Evolutionary conservation across 2,329 filamentous ascomycete genomes (phyloP).

Genomic region (Trichophyton simii): DNA sequence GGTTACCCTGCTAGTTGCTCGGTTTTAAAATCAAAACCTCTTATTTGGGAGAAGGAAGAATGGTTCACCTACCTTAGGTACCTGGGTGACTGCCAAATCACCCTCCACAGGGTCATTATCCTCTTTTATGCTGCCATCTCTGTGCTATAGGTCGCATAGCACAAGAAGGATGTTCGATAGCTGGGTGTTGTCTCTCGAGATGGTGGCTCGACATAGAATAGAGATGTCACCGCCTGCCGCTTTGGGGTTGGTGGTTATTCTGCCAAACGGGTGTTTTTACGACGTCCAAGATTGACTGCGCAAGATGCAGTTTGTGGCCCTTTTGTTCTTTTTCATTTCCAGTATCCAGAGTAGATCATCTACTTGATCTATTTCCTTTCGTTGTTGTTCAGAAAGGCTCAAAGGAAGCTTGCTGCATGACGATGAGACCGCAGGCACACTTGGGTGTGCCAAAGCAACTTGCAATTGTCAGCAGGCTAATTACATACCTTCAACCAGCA

Average conservation of each 20-base stretch:
- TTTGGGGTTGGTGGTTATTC: not conserved
- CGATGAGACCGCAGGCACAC: not conserved
- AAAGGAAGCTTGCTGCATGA: not conserved
- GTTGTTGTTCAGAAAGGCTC: not conserved
- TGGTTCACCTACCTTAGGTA: too few species aligned
- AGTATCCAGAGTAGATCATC: not conserved
- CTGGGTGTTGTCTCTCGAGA: not conserved
- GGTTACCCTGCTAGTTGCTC: too few species aligned
- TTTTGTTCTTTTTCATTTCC: not conserved
- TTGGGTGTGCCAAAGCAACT: not conserved
- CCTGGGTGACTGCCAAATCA: not conserved
- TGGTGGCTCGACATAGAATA: not conserved
- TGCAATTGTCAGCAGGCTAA: not conserved
- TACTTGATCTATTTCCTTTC: not conserved
- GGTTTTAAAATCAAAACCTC: too few species aligned
- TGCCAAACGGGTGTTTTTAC: not conserved
- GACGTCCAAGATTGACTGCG: not conserved
- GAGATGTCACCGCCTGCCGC: not conserved
- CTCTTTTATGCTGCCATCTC: not conserved
- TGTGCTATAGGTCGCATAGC: not conserved
- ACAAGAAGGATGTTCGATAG: not conserved
- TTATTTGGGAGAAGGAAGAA: too few species aligned
- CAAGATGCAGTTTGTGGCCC: not conserved
- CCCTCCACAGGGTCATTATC: not conserved
- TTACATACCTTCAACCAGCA: constrained; percentile 5